phyloP scores from a whole-genome alignment of 2,329 filamentous ascomycete genomes.

The Byssoonygena ceratinophila region DNA sequence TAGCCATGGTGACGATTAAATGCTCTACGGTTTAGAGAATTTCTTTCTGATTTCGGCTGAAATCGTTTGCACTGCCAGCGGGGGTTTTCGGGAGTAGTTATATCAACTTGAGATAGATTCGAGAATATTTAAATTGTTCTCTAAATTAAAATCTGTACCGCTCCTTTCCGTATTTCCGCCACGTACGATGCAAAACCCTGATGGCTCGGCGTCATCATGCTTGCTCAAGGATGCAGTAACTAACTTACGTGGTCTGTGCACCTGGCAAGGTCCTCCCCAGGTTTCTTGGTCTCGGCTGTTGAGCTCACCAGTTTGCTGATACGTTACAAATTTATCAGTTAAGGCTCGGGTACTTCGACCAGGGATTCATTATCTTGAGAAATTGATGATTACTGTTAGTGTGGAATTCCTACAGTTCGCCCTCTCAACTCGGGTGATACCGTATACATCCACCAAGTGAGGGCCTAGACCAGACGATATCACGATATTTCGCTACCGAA shows the following conservation, averaged over 20 bases:
- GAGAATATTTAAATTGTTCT: not conserved
- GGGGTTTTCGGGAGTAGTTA: not conserved
- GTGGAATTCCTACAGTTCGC: not conserved
- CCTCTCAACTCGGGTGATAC: conserved; percentile 1
- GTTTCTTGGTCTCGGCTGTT: not conserved
- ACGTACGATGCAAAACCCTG: not conserved
- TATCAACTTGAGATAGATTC: not conserved
- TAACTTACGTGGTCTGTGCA: conserved; percentile 3
- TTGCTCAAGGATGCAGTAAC: not conserved
- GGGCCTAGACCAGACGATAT: not conserved
- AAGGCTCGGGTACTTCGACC: no score
- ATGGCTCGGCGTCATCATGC: not conserved
- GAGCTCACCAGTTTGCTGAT: no score
- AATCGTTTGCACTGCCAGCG: conserved; percentile 6
- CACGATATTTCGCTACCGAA: not conserved
- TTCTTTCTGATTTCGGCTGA: not conserved
- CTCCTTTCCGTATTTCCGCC: not conserved
- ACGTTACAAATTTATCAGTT: no score
- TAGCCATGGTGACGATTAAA: not conserved
- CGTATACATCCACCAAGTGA: not conserved
- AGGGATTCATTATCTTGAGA: no score
- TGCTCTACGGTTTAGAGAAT: not conserved
- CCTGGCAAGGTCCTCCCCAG: not conserved
- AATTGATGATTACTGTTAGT: not conserved
- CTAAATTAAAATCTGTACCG: not conserved